Base-by-base conservation (phyloP, 768 basidiomycete species). In the Pluteus cervinus region DNA sequence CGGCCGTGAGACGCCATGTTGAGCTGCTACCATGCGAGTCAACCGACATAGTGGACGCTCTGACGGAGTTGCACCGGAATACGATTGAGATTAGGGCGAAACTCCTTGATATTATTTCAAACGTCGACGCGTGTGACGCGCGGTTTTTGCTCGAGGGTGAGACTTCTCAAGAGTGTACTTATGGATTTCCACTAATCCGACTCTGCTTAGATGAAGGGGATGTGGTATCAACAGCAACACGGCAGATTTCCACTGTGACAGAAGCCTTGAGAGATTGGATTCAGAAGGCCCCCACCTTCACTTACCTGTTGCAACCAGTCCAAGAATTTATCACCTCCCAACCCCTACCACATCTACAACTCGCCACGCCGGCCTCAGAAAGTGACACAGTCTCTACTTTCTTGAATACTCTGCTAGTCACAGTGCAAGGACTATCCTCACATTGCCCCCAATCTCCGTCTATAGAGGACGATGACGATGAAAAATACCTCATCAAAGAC, bases 371-470 rank as follows among this genome's bases (percentile, higher is more conserved):
- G 15, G 9, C 39, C n/a, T 24, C 44, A 14, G 24, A 28, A 21
- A 37, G 57, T 16, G 47, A 50, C 33, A 51, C 61, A 1, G 68
- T 75, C 36, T n/a, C n/a, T 22, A 45, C 3, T 50, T 85, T 38
- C 73, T 92, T 47, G 74, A 83, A n/a, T 45, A 53, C 66, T 1
- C 61, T 90, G 32, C 70, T 94, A 15, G 56, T 86, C 21, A 68
- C 66, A 22, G 69, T 82, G 15, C 90, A 93, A 49, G 60, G 68
- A 15, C 50, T 88, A 48, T 60, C 79, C 10, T 51, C 63, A 7
- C 59, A 50, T 37, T 67, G 65, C 44, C 53, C 66, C 3, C 54
- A 57, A 26, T 20, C 32, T 15, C 22, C 42, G 3, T 42, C 54
- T 30, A 40, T 45, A 14, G 41, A 57, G 23, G 47, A 56, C 24